These are phyloP conservation scores for Ambispora gerdemannii DNA, from an alignment of 192 early-diverging fungal genomes.

Conservation along the genomic window DNA sequence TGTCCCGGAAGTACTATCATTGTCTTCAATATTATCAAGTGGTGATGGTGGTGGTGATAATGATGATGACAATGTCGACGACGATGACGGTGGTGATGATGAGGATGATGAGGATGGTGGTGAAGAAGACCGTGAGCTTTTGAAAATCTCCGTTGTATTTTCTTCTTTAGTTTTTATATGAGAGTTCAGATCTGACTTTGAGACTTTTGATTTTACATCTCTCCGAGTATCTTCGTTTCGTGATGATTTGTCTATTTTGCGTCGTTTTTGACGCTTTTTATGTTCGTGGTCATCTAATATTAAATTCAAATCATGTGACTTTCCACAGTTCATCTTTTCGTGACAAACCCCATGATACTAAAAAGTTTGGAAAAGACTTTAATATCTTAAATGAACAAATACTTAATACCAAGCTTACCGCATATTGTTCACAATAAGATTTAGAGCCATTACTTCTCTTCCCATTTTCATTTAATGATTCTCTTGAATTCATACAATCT, in stretches of 20 bases:
- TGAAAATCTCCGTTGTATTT: too few relatives aligned
- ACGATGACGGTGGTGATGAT: background rate
- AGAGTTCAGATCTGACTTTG: background rate
- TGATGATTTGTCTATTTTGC: too few relatives aligned
- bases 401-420: slow-evolving; percentile 53
- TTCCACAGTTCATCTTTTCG: slow-evolving; percentile 60
- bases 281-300: slow-evolving; percentile 75
- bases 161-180: too few relatives aligned
- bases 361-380: background rate
- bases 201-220: background rate
- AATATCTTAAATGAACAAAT: slow-evolving; percentile 6
- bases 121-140: too few relatives aligned
- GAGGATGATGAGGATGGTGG: background rate
- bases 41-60: slow-evolving; percentile 19
- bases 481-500: background rate
- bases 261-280: slow-evolving; percentile 44
- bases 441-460: slow-evolving; percentile 30
- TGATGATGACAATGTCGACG: slow-evolving; percentile 14
- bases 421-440: slow-evolving; percentile 78
- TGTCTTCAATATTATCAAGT: slow-evolving; percentile 17
- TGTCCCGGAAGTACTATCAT: slow-evolving; percentile 30
- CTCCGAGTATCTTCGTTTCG: too few relatives aligned
- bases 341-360: slow-evolving; percentile 80
- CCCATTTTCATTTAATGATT: background rate
- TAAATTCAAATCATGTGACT: slow-evolving; percentile 81